Evolutionary conservation across 2,329 filamentous ascomycete species (phyloP).

Genomic region (Microthyrium microscopicum): DNA sequence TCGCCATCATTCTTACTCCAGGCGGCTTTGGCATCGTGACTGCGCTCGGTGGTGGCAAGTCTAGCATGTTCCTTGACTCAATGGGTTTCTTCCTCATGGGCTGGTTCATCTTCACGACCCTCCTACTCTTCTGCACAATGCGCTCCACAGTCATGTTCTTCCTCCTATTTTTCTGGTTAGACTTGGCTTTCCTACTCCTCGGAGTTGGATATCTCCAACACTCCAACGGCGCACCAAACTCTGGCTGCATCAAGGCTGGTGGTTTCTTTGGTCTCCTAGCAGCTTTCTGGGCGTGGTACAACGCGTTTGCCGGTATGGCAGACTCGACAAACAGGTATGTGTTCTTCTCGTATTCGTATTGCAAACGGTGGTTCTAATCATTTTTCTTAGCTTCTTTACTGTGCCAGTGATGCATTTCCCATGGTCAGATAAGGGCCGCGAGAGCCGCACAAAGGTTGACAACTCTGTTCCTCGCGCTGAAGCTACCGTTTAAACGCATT

Average conservation of each 20-base stretch:
- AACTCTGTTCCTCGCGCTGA: constrained; percentile 22
- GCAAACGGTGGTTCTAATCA: not conserved
- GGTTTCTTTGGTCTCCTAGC: constrained; percentile 36
- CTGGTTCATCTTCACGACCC: constrained; percentile 42
- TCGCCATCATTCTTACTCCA: constrained; percentile 40
- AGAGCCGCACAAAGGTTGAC: constrained; percentile 32
- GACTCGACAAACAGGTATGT: constrained; percentile 33
- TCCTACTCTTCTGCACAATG: constrained; percentile 39
- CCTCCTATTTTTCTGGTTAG: constrained; percentile 39
- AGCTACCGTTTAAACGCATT: constrained; percentile 10
- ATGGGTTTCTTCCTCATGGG: constrained; percentile 42
- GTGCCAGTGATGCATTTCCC: constrained; percentile 89
- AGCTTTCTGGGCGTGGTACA: constrained; percentile 38
- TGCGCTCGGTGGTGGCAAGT: constrained; percentile 24
- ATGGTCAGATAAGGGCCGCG: constrained; percentile 66
- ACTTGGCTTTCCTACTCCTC: constrained; percentile 41
- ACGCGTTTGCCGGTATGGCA: constrained; percentile 37
- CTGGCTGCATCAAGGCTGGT: constrained; percentile 31
- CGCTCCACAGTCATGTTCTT: constrained; percentile 43
- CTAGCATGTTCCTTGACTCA: constrained; percentile 31
- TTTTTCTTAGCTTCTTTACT: constrained; percentile 60
- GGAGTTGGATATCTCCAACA: constrained; percentile 34
- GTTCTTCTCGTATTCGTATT: not conserved
- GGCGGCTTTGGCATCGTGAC: constrained; percentile 33
- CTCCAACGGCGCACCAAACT: constrained; percentile 23